Evolutionary conservation across 78 protist genomes (phyloP), one percentile per base, ranked within the genome.

Genomic region (Blattamonas nauphoetae): DNA sequence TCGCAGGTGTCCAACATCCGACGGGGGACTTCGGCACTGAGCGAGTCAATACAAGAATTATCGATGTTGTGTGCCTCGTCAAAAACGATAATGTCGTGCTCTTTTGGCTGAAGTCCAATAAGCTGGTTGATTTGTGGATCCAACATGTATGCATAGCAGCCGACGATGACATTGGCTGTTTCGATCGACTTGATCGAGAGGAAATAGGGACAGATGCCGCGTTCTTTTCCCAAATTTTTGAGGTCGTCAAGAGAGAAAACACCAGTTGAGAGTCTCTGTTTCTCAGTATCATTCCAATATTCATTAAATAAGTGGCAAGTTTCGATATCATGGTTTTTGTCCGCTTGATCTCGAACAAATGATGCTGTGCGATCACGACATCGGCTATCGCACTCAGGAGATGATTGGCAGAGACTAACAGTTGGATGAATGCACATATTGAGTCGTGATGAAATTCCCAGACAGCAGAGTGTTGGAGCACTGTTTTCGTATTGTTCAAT

Each of bases 11-110:
- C 94, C 42, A 94, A 63, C 0, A 44, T 41, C 0, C 38, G 11
- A 3, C 79, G 34, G 38, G 83, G 91, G 45, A 97, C 64, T 44
- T 89, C 82, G 33, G 93, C 87, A 44, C 92, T 85, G n/a, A 97
- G 88, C 1, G 94, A 45, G 36, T 96, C 98, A 84, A 96, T 97
- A 92, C 98, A 96, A 3, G 94, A 94, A 85, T 96, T 94, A 86
- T 90, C 97, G 79, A 98, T 94, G 93, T 98, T 98, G 91, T 98
- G 99, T 0, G 98, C 98, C 90, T 97, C 99, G 84, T 98, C 99
- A 45, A 97, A 96, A 3, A 96, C 95, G 4, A 97, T 94, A 41
- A 97, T 91, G 32, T 92, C 88, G 44, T 94, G 92, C 41, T 45
- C 78, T 0, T 86, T 71, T n/a, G 95, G 45, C 6, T 90, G 88